phyloP scores from a whole-genome alignment of 371 early-diverging fungal species.

The Haplosporangium sp. region DNA sequence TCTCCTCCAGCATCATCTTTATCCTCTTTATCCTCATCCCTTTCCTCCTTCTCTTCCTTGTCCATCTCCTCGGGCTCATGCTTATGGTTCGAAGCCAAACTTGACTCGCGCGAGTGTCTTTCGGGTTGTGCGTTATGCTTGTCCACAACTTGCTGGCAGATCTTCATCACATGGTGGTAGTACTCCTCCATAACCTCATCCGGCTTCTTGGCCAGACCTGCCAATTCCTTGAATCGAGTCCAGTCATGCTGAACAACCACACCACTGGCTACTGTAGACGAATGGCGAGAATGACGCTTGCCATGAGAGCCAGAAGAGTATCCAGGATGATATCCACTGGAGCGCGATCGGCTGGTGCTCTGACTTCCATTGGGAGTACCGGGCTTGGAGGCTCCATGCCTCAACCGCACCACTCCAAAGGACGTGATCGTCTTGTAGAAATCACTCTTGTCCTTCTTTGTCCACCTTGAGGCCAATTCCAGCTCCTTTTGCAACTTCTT shows the following conservation, averaged over 20 bases:
- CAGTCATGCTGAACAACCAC: slow-evolving; percentile 57
- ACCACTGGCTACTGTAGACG: background rate
- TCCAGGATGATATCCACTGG: slow-evolving; percentile 17
- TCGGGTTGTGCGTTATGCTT: slow-evolving; percentile 38
- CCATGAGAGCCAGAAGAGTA: slow-evolving; percentile 24
- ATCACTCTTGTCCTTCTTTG: slow-evolving; percentile 76
- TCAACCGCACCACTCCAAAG: slow-evolving; percentile 70
- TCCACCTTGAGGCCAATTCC: slow-evolving; percentile 69
- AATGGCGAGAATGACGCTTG: slow-evolving; percentile 18
- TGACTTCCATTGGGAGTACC: slow-evolving; percentile 17
- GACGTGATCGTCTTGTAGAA: slow-evolving; percentile 78
- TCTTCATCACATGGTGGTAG: slow-evolving; percentile 63
- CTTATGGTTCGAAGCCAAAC: slow-evolving; percentile 45
- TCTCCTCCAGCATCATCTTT: slow-evolving; percentile 60
- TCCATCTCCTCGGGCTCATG: slow-evolving; percentile 38
- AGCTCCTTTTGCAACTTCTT: slow-evolving; percentile 57
- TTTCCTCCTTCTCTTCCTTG: slow-evolving; percentile 47
- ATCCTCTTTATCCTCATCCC: slow-evolving; percentile 44
- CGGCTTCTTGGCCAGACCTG: slow-evolving; percentile 75
- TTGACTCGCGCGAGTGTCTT: slow-evolving; percentile 60
- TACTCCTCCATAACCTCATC: slow-evolving; percentile 77
- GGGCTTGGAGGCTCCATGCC: slow-evolving; percentile 14
- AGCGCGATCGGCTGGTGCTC: background rate
- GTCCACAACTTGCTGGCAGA: slow-evolving; percentile 71
- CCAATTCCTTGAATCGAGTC: slow-evolving; percentile 77